Evolutionary conservation across 2,329 filamentous ascomycete species (phyloP).

Genomic region (Clonostachys solani): DNA sequence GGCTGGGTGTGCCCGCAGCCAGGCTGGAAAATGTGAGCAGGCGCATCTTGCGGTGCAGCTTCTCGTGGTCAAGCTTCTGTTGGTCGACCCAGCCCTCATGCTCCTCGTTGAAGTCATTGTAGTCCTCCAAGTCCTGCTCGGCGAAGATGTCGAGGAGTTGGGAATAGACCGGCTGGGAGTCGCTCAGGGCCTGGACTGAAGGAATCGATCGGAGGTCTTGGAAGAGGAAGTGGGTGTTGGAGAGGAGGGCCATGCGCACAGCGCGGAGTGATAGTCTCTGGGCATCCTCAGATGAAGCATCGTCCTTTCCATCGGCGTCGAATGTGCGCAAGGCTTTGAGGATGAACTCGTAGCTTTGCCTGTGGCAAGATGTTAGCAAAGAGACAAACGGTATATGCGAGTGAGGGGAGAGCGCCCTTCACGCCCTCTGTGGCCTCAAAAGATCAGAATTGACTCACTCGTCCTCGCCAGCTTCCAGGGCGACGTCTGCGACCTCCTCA

Average conservation of each 20-base stretch:
- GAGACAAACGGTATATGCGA: neutral
- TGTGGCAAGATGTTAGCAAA: constrained; percentile 14
- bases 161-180: constrained; percentile 79
- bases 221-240: constrained; percentile 62
- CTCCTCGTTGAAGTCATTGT: constrained; percentile 91
- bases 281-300: constrained; percentile 54
- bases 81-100: constrained; percentile 81
- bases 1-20: constrained; percentile 75
- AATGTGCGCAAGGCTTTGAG: constrained; percentile 59
- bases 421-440: neutral
- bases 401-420: neutral
- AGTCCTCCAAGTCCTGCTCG: constrained; percentile 90
- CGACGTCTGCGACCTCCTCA: constrained; percentile 76
- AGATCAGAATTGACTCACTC: constrained; percentile 48
- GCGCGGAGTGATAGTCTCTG: constrained; percentile 56
- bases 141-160: constrained; percentile 95
- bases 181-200: constrained; percentile 79
- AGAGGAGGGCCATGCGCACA: constrained; percentile 47
- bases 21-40: constrained; percentile 89
- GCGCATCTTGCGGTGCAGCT: constrained; percentile 91
- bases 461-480: constrained; percentile 71
- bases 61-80: constrained; percentile 66
- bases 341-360: constrained; percentile 63
- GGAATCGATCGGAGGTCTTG: constrained; percentile 78
- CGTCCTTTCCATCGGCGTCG: constrained; percentile 48